These are phyloP conservation scores for Endotrypanum monterogeii DNA, from an alignment of 208 protist genomes.

Conservation along the genomic window DNA sequence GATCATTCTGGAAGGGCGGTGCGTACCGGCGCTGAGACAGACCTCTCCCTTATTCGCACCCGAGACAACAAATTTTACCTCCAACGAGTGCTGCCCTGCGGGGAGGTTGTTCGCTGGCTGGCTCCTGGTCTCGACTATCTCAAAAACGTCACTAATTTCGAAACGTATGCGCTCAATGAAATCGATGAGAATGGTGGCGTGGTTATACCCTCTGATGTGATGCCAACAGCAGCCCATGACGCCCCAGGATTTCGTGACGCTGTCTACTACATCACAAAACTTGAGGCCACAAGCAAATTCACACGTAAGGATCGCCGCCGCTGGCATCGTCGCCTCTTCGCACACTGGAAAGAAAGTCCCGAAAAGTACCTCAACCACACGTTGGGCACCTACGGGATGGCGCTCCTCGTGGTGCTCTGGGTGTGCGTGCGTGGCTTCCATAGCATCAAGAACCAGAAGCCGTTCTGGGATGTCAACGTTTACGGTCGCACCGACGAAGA, in stretches of 20 bases:
- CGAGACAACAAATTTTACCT: conserved; percentile 93
- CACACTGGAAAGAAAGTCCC: conserved; percentile 84
- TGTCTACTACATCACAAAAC: conserved; percentile 70
- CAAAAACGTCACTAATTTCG: conserved; percentile 89
- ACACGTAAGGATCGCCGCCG: conserved; percentile 83
- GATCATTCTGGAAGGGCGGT: conserved; percentile 62
- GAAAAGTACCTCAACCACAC: conserved; percentile 80
- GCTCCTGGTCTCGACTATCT: conserved; percentile 81
- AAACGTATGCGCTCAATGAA: conserved; percentile 85
- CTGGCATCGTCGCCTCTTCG: conserved; percentile 75
- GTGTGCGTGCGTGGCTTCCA: conserved; percentile 77
- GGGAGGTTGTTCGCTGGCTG: conserved; percentile 83
- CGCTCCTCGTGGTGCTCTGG: conserved; percentile 61
- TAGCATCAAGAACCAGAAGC: conserved; percentile 87
- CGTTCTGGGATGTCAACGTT: conserved; percentile 87
- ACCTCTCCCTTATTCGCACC: conserved; percentile 77
- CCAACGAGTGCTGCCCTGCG: conserved; percentile 78
- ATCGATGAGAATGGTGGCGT: conserved; percentile 89
- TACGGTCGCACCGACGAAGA: conserved; percentile 78
- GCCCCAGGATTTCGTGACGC: conserved; percentile 73
- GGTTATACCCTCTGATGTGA: conserved; percentile 78
- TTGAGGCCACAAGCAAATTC: conserved; percentile 74
- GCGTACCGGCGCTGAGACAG: conserved; percentile 66
- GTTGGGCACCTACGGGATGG: conserved; percentile 68
- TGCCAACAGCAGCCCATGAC: conserved; percentile 70